Evolutionary conservation across 768 basidiomycete species (phyloP).

Genomic region (Auricularia auricula-judae): DNA sequence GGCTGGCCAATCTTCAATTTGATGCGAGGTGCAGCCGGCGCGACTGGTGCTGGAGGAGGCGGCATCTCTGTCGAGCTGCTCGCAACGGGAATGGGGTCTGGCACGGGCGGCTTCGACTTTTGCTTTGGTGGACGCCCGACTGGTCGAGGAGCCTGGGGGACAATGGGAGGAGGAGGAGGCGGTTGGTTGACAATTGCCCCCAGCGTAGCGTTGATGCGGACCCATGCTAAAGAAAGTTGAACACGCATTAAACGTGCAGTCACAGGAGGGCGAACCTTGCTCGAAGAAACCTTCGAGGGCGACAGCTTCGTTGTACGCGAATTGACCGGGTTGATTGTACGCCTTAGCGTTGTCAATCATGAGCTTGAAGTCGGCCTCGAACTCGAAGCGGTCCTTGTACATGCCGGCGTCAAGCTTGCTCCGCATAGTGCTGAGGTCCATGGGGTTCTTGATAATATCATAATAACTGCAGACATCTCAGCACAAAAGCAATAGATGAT

Average conservation of each 20-base stretch:
- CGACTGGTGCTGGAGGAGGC: conserved; percentile 17
- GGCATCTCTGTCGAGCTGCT: conserved; percentile 11
- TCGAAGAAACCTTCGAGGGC: conserved; percentile 75
- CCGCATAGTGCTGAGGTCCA: conserved; percentile 86
- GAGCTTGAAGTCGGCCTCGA: conserved; percentile 77
- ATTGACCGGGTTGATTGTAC: conserved; percentile 62
- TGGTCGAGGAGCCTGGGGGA: neutral
- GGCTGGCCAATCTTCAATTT: neutral
- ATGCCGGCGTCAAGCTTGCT: conserved; percentile 79
- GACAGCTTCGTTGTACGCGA: conserved; percentile 65
- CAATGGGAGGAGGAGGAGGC: conserved; percentile 1
- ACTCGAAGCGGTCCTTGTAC: conserved; percentile 75
- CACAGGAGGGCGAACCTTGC: conserved; percentile 46
- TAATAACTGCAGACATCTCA: conserved; percentile 53
- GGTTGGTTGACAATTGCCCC: conserved; percentile 13
- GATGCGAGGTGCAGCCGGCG: conserved; percentile 9
- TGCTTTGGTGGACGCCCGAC: neutral
- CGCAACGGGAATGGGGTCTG: conserved; percentile 5
- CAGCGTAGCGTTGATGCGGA: conserved; percentile 72
- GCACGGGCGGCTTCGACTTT: neutral
- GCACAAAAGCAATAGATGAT: neutral
- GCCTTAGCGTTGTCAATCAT: conserved; percentile 81
- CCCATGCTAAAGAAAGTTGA: conserved; percentile 54
- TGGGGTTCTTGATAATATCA: conserved; percentile 80
- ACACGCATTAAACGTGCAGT: conserved; percentile 1